phyloP scores from a whole-genome alignment of 352 stramenopile species.

The Phytophthora macrochlamydospora region DNA sequence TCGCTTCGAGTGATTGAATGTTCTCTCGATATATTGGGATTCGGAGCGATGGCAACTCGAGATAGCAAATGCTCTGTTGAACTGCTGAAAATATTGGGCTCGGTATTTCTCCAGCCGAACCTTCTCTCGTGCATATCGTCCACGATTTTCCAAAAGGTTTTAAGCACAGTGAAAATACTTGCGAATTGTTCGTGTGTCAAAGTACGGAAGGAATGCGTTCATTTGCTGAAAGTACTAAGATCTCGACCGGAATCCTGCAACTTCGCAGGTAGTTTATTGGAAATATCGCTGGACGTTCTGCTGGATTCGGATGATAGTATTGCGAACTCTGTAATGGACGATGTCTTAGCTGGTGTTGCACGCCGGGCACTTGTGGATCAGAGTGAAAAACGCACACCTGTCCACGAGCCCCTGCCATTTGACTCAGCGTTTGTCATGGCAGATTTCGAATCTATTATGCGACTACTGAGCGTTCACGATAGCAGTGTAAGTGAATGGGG shows the following conservation, averaged over 20 bases:
- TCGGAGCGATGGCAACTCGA: constrained; percentile 11
- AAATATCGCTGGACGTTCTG: constrained; percentile 25
- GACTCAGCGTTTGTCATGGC: constrained; percentile 38
- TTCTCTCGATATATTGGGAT: constrained; percentile 20
- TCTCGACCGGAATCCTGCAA: constrained; percentile 9
- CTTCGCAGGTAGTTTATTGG: constrained; percentile 22
- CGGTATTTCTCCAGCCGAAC: constrained; percentile 17
- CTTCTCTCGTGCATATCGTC: constrained; percentile 18
- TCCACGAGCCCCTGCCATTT: constrained; percentile 15
- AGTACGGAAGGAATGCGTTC: constrained; percentile 26
- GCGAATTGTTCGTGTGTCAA: constrained; percentile 21
- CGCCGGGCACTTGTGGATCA: constrained; percentile 23
- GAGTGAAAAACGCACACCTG: constrained; percentile 2
- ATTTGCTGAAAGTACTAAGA: constrained; percentile 29
- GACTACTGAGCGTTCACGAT: constrained; percentile 34
- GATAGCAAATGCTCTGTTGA: constrained; percentile 25
- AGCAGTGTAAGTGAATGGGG: constrained; percentile 43
- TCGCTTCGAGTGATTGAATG: constrained; percentile 29
- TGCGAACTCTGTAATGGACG: constrained; percentile 12
- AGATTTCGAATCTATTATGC: constrained; percentile 57
- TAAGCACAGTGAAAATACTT: constrained; percentile 8
- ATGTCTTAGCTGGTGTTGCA: constrained; percentile 19
- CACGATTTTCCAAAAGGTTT: constrained; percentile 11
- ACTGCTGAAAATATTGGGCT: constrained; percentile 25
- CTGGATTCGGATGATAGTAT: constrained; percentile 22